phyloP scores from a whole-genome alignment of 148 eudicot species.

The Chenopodium formosanum region DNA sequence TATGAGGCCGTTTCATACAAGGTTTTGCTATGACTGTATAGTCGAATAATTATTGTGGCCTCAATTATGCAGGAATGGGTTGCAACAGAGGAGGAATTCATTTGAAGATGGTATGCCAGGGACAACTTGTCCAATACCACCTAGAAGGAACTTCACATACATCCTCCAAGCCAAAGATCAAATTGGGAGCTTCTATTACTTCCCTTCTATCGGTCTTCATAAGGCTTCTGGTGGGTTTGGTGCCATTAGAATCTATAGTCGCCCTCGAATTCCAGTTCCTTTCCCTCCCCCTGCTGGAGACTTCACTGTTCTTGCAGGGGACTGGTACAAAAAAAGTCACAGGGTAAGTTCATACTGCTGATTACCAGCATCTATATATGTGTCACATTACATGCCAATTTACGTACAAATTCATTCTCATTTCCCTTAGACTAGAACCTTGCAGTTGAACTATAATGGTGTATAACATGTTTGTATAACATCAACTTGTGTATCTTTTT shows the following conservation, averaged over 20 bases:
- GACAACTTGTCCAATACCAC: constrained; percentile 86
- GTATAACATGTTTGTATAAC: background rate
- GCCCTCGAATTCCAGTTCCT: constrained; percentile 87
- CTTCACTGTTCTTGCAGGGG: constrained; percentile 78
- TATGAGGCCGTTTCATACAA: background rate
- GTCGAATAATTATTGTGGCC: no score
- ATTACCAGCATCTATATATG: no score
- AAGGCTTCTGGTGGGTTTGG: constrained; percentile 93
- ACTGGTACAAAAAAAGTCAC: constrained; percentile 83
- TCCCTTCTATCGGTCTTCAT: constrained; percentile 79
- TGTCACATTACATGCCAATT: background rate
- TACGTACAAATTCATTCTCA: background rate
- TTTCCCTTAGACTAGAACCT: background rate
- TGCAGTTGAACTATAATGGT: background rate
- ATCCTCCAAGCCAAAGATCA: constrained; percentile 92
- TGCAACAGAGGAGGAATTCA: constrained; percentile 85
- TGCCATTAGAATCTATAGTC: constrained; percentile 66
- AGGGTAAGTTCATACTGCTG: constrained; percentile 40
- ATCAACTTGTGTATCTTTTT: constrained; percentile 4
- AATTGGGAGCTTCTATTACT: constrained; percentile 87
- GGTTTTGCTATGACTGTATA: background rate
- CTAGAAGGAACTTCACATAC: constrained; percentile 80
- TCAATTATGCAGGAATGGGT: constrained; percentile 63
- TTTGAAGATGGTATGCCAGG: constrained; percentile 90
- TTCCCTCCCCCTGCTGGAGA: constrained; percentile 83